Conservation (phyloP, 805 yeast species). For the Candida broadrunensis region DNA sequence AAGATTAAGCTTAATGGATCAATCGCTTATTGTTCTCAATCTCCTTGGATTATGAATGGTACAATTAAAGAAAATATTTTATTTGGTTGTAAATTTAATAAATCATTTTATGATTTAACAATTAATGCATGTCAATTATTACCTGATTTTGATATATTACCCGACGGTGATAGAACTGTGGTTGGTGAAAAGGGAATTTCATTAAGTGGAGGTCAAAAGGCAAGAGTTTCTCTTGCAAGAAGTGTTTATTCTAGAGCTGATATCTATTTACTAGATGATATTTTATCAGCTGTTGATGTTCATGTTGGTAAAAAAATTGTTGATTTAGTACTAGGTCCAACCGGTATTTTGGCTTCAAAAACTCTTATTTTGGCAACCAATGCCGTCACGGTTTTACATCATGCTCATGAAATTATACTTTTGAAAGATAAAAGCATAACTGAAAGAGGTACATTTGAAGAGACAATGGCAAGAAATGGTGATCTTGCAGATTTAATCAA, state of each 20-base stretch:
- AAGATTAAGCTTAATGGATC: conserved; percentile 22
- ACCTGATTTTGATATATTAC: conserved; percentile 31
- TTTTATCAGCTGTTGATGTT: conserved; percentile 39
- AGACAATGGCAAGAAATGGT: conserved; percentile 20
- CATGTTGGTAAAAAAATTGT: conserved; percentile 36
- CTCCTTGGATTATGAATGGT: conserved; percentile 38
- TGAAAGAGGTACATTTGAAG: conserved; percentile 45
- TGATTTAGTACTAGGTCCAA: conserved; percentile 23
- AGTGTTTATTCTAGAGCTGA: conserved; percentile 40
- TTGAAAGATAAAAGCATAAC: conserved; percentile 23
- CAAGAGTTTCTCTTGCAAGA: conserved; percentile 36
- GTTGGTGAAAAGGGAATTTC: conserved; percentile 43
- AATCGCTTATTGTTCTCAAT: conserved; percentile 37
- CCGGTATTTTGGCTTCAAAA: conserved; percentile 30
- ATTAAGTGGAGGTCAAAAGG: conserved; percentile 41
- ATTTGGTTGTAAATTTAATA: conserved; percentile 32
- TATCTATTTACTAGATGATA: conserved; percentile 33
- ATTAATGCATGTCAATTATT: conserved; percentile 34
- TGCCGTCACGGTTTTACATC: conserved; percentile 31
- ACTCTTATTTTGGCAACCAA: conserved; percentile 37
- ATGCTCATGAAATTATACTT: conserved; percentile 28
- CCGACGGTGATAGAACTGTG: conserved; percentile 37
- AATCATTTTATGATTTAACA: conserved; percentile 26
- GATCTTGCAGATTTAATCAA: conserved; percentile 3
- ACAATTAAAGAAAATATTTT: conserved; percentile 35